Base-by-base conservation (phyloP, 306 rosid species). In the Clitoria ternatea region DNA sequence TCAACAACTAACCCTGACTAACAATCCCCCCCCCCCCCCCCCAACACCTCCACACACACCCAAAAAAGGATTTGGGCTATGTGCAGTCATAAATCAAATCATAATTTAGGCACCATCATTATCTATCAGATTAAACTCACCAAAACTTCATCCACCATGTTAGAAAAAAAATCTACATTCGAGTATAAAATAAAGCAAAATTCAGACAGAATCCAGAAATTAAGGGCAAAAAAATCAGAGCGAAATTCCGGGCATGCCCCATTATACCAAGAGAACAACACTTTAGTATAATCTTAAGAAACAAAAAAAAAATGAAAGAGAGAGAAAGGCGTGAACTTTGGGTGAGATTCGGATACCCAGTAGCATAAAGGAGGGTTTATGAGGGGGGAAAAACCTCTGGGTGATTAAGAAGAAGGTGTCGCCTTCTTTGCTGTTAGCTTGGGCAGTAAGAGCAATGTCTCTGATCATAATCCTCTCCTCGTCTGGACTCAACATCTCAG, bases 391-490 rank as follows among this genome's bases (percentile, higher is more conserved):
- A 9, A 66, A 83, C 98, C 98, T 94, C 79, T 94, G 98, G 61
- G 92, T 88, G 69, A 90, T 84, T 42, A 94, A 76, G 80, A 79
- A 87, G 75, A 90, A 94, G 71, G 81, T 63, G 65, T 94, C 95
- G 61, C 96, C 98, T 73, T 94, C 97, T 81, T 94, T 94, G 83
- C 75, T 70, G 71, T 80, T 87, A 30, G 96, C 62, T 84, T 94
- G 95, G 10, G 95, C 82, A 73, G 97, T 69, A 57, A 87, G 77
- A 59, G 96, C 97, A 85, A 94, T 90, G 87, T 90, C 98, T 70
- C 89, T 83, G 55, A 94, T 94, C 89, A 81, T 79, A 61, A 90
- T 84, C 81, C 98, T 87, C 84, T 94, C 98, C 75, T 90, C 95
- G 57, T 94, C 98, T 0, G 97, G 90, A 20, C 81, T 81, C 52